phyloP scores from a whole-genome alignment of 2,329 filamentous ascomycete species.

The Phialophora verrucosa region DNA sequence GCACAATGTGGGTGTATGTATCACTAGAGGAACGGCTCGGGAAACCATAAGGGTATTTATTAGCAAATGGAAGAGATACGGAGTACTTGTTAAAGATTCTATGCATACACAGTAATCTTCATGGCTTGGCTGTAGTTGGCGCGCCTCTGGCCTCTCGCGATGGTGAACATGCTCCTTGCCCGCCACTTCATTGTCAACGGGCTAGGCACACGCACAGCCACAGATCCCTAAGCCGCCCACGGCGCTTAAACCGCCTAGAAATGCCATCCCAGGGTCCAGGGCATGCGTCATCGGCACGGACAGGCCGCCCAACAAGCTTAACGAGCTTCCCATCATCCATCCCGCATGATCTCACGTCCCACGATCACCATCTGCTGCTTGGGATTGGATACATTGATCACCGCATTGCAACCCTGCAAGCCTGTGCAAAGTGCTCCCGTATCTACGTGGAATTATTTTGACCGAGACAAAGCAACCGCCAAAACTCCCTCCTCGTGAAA shows the following conservation, averaged over 20 bases:
- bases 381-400: slow-evolving; percentile 33
- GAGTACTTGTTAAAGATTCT: background rate
- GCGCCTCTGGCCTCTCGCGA: background rate
- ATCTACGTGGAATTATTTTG: slow-evolving; percentile 19
- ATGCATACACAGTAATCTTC: slow-evolving; percentile 6
- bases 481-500: background rate
- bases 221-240: slow-evolving; percentile 4
- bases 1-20: background rate
- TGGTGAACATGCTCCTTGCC: background rate
- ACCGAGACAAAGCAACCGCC: slow-evolving; percentile 12
- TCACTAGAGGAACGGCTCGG: slow-evolving; percentile 7
- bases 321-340: slow-evolving; percentile 20
- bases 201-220: slow-evolving; percentile 2
- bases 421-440: slow-evolving; percentile 1
- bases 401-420: slow-evolving; percentile 15
- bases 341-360: slow-evolving; percentile 30
- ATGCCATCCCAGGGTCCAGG: background rate
- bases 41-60: background rate
- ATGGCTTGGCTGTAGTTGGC: background rate
- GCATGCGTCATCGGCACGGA: slow-evolving; percentile 7
- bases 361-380: slow-evolving; percentile 32
- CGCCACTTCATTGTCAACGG: background rate
- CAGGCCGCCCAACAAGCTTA: slow-evolving; percentile 17
- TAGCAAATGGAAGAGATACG: background rate
- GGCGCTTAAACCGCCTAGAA: background rate